Base-by-base conservation (phyloP, 2,329 filamentous ascomycete species). In the Chrysoporthe puriensis region DNA sequence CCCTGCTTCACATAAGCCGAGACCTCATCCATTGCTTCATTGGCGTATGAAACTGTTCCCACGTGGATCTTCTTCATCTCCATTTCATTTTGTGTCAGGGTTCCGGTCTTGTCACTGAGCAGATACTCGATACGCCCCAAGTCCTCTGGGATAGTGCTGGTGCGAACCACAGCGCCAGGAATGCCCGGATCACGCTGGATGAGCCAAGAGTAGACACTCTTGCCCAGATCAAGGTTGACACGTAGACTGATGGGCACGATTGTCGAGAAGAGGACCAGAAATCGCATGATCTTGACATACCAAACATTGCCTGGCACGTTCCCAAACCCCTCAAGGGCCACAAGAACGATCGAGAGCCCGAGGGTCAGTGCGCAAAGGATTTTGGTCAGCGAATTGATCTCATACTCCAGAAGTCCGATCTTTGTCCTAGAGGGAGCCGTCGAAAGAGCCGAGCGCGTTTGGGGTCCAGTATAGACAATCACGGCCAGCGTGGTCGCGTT, bases 61-160 rank as follows among this genome's bases (percentile, higher is more conserved):
- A 99, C 93, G 75, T 99, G 96, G 6, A 99, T 95, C 80, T 99
- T 99, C 77, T 96, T 97, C 86, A 99, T 91, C 76, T 97, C 95
- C 94, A 97, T 97, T 75, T 97, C 93, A 75, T 99, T 99, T 73
- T 98, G 94, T 0, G 96, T 99, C 69, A 99, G 79, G 1, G 96
- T 99, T n/a, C 96, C 96, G 0, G 96, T 99, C 79, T 99, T 99
- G 79, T 99, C 96, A 71, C 93, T 97, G 42, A 99, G 84, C 2
- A 99, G 84, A 77, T 99, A 99, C 78, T 99, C 96, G 57, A 99
- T 97, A 34, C 96, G 88, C 8, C 96, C 96, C 2, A 99, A 83
- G 74, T 99, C 96, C 78, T 99, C 96, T 0, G 96, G 96, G 58
- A 99, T 99, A 0, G 96, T 99, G 77, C 94, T 97, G 0, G 96